These are phyloP conservation scores for Atkinsonella hypoxylon DNA, from an alignment of 2,329 filamentous ascomycete genomes.

Conservation along the genomic window DNA sequence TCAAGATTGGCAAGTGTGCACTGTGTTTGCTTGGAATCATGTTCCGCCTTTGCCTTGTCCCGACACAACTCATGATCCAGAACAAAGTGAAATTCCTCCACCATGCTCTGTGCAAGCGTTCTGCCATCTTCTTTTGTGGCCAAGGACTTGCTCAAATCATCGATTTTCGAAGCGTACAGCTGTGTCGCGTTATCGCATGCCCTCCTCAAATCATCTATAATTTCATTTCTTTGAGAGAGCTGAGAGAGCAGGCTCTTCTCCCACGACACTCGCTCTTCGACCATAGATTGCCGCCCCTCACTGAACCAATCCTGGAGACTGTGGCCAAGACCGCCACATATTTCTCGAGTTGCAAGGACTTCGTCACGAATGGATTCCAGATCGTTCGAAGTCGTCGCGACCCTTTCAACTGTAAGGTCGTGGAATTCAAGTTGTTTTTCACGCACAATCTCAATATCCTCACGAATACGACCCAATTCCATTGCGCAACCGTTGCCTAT, in stretches of 20 bases:
- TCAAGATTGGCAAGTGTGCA: slow-evolving; percentile 9
- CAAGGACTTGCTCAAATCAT: slow-evolving; percentile 3
- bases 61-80: slow-evolving; percentile 14
- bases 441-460: slow-evolving; percentile 3
- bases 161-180: neutral
- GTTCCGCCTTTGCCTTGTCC: slow-evolving; percentile 12
- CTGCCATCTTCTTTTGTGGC: slow-evolving; percentile 6
- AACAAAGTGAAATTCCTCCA: slow-evolving; percentile 10
- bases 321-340: neutral
- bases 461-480: slow-evolving; percentile 1
- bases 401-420: slow-evolving; percentile 4
- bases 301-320: slow-evolving; percentile 1
- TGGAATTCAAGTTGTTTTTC: slow-evolving; percentile 6
- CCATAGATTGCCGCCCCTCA: neutral
- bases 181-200: neutral
- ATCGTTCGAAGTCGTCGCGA: neutral
- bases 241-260: neutral
- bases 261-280: slow-evolving; percentile 4
- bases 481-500: slow-evolving; percentile 3
- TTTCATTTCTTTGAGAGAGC: slow-evolving; percentile 1
- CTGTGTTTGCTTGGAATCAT: slow-evolving; percentile 8
- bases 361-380: slow-evolving; percentile 1
- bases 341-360: neutral
- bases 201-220: slow-evolving; percentile 1
- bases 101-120: slow-evolving; percentile 9